Evolutionary conservation across 2,329 filamentous ascomycete genomes (phyloP), one percentile per base, ranked within the genome.

Genomic region (Truncatella angustata): DNA sequence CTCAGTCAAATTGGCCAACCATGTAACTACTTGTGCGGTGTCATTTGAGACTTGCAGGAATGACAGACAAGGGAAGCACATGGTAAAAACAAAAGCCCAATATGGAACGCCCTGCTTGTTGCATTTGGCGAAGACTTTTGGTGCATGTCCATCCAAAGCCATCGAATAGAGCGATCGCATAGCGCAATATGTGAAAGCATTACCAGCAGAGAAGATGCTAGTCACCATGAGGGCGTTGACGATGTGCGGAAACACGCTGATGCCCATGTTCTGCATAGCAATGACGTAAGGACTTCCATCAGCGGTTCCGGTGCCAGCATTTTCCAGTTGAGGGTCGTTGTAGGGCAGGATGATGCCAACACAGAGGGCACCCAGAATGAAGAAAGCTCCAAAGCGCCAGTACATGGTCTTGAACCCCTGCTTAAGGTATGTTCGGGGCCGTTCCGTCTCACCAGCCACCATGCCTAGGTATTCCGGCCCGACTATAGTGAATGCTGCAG

Each of bases 381-480:
- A 89, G 69, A 89, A 88, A 1, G 79, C 63, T 1, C 79, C 83
- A 47, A 88, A 73, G 26, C 86, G 81, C 66, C 83, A 86, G 67
- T 87, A 86, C 4, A 87, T 81, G 1, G 80, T 81, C 54, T 86
- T 86, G 68, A 79, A 88, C 1, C 85, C 85, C 49, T 76, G 77
- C 3, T 84, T 84, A 62, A 89, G 75, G 32, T 80, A 76, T 5
- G 68, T 67, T 11, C 82, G 77, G 2, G 83, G 83, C 40, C 81
- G 80, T 56, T 82, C 73, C 0, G 81, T 73, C 65, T 86, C 82
- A 43, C 67, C 69, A 10, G 72, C 71, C 3, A 72, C 70, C 70
- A 79, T 79, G 39, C 70, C 70, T 21, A 86, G 75, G 60, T 85
- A 85, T 58, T 86, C 82, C 2, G 82, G 82, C 1, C 83, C 83